phyloP scores from a whole-genome alignment of 2,329 filamentous ascomycete species.

The Magnaporthiopsis rhizophila region DNA sequence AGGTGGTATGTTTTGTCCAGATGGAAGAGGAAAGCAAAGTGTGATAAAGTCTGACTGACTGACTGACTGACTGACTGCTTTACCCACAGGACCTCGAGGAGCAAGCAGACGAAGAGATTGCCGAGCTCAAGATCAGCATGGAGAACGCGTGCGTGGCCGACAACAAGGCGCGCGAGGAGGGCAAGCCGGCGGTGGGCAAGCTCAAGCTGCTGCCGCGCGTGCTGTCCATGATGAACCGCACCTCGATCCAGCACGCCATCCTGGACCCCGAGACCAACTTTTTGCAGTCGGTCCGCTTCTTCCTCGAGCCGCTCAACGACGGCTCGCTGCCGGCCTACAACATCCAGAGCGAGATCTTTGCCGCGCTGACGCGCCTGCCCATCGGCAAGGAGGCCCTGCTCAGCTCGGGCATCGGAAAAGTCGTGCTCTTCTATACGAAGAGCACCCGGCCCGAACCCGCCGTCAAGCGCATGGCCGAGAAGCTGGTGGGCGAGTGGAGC shows the following conservation, averaged over 20 bases:
- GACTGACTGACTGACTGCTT: background rate
- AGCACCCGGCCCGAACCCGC: constrained; percentile 79
- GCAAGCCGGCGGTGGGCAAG: constrained; percentile 82
- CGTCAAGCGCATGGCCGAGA: constrained; percentile 92
- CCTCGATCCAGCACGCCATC: constrained; percentile 74
- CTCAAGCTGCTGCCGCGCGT: constrained; percentile 90
- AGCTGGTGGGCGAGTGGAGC: constrained; percentile 91
- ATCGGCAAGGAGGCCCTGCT: constrained; percentile 87
- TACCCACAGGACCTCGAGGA: constrained; percentile 70
- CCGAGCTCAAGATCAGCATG: constrained; percentile 81
- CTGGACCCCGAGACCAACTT: constrained; percentile 94
- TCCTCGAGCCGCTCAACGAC: constrained; percentile 90
- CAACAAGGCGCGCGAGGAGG: constrained; percentile 69
- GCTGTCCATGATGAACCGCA: constrained; percentile 78
- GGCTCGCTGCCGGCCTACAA: constrained; percentile 93
- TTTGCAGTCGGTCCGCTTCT: constrained; percentile 90
- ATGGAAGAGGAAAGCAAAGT: no score
- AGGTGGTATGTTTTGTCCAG: constrained; percentile 57
- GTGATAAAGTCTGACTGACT: no score
- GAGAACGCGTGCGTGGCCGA: constrained; percentile 82
- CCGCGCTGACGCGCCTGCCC: constrained; percentile 68
- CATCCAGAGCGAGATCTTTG: constrained; percentile 91
- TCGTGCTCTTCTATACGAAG: constrained; percentile 94
- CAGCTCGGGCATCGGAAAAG: constrained; percentile 90
- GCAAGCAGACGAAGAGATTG: constrained; percentile 83